These are phyloP conservation scores for Ustilaginoidea virens DNA, from an alignment of 2,329 filamentous ascomycete species.

Conservation along the genomic window DNA sequence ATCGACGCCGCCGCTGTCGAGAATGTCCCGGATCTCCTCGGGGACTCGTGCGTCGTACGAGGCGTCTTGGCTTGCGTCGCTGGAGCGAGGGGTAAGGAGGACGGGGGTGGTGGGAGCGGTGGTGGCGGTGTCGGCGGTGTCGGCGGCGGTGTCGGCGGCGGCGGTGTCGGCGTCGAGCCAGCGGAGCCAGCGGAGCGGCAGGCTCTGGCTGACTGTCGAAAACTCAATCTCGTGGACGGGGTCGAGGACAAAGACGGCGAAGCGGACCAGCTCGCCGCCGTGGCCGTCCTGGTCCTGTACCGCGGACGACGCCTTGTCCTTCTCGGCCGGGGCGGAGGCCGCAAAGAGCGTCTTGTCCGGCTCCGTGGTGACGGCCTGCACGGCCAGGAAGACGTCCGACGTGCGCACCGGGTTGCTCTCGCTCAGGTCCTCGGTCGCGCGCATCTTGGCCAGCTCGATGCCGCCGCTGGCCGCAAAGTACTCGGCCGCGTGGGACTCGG, in stretches of 20 bases:
- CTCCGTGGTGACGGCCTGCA: constrained; percentile 67
- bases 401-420: constrained; percentile 82
- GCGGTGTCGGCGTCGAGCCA: constrained; percentile 78
- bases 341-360: constrained; percentile 54
- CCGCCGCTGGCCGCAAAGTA: constrained; percentile 70
- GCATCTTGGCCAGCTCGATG: constrained; percentile 62
- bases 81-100: constrained; percentile 37
- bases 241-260: constrained; percentile 70
- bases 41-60: constrained; percentile 34
- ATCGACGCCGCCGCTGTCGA: constrained; percentile 62
- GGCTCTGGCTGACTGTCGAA: constrained; percentile 62
- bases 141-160: too few species aligned
- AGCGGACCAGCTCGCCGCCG: constrained; percentile 49
- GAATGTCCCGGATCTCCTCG: constrained; percentile 74
- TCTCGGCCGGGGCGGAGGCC: constrained; percentile 33
- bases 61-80: constrained; percentile 26
- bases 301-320: constrained; percentile 37
- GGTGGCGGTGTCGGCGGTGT: too few species aligned
- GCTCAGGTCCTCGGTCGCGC: constrained; percentile 63
- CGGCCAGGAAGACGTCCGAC: constrained; percentile 88
- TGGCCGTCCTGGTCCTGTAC: constrained; percentile 35
- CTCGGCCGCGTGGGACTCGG: constrained; percentile 74
- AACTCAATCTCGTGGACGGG: constrained; percentile 87
- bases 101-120: too few species aligned
- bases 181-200: constrained; percentile 73